A percentile compares a stretch with the other conserved stretches of the same genome.
Conservation (phyloP, 495 filamentous ascomycete species). For the Hypoxylon lienhwacheense region DNA sequence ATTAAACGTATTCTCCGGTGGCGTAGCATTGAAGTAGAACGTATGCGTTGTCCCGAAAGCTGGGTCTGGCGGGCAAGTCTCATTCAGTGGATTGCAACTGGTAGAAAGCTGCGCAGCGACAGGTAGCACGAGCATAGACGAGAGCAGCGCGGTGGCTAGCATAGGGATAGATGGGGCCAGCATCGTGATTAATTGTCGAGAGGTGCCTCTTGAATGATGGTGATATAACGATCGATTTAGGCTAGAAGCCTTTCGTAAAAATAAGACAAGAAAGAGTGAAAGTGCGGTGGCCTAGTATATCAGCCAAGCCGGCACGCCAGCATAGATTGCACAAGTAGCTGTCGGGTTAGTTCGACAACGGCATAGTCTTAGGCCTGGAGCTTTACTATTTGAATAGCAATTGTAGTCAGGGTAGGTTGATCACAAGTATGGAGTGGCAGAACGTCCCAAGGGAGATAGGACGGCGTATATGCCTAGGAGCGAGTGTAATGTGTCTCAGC, state of each 20-base stretch:
- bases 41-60: constrained; percentile 61
- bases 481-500: too few species aligned
- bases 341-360: constrained; percentile 8
- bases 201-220: background rate
- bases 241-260: too few species aligned
- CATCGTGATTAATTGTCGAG: constrained; percentile 35
- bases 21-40: constrained; percentile 67
- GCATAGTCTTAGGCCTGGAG: constrained; percentile 20
- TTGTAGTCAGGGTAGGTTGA: too few species aligned
- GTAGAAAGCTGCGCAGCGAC: constrained; percentile 64
- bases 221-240: background rate
- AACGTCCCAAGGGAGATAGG: too few species aligned
- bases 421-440: too few species aligned
- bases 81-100: constrained; percentile 66
- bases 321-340: too few species aligned
- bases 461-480: too few species aligned
- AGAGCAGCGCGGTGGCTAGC: constrained; percentile 48
- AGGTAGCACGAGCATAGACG: constrained; percentile 41
- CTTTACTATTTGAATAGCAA: too few species aligned
- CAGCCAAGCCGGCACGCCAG: too few species aligned
- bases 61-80: constrained; percentile 63
- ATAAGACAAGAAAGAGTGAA: too few species aligned
- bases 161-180: constrained; percentile 34
- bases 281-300: too few species aligned
- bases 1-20: constrained; percentile 61